Evolutionary conservation across 2,329 filamentous ascomycete genomes (phyloP).

Genomic region (Penicillium crustosum): DNA sequence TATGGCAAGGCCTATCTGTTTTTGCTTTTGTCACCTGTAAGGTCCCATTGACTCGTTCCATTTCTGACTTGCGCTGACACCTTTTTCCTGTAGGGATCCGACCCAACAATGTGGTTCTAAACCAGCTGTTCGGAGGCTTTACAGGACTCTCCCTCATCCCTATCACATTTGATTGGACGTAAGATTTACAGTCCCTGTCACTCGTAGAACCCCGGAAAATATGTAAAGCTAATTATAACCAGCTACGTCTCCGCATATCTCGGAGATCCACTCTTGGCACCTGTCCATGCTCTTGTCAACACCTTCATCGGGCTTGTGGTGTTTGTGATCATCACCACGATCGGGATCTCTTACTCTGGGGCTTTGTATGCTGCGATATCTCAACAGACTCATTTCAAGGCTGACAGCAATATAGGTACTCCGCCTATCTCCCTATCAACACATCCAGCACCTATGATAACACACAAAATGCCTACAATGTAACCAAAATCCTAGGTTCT

Average conservation of each 20-base stretch:
- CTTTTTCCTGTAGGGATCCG: conserved; percentile 43
- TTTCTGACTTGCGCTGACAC: background rate
- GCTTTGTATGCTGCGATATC: conserved; percentile 24
- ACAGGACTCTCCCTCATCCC: conserved; percentile 68
- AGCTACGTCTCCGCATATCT: conserved; percentile 30
- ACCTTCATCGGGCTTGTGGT: conserved; percentile 34
- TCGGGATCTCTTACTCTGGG: conserved; percentile 36
- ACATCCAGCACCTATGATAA: conserved; percentile 38
- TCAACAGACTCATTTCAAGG: background rate
- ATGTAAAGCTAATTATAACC: conserved; percentile 1
- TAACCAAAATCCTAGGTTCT: conserved; percentile 30
- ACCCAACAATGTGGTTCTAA: conserved; percentile 55
- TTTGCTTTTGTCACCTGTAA: conserved; percentile 67
- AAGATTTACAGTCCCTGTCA: conserved; percentile 13
- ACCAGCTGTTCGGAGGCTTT: conserved; percentile 62
- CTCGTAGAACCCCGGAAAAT: background rate
- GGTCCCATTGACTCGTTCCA: background rate
- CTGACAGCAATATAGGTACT: conserved; percentile 13
- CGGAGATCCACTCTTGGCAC: conserved; percentile 32
- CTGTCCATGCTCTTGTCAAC: conserved; percentile 32
- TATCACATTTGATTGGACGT: conserved; percentile 52
- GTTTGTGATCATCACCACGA: conserved; percentile 33
- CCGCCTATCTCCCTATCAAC: conserved; percentile 38
- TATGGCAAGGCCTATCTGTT: conserved; percentile 64
- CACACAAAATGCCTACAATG: conserved; percentile 35